These are phyloP conservation scores for Ramularia collo-cygni DNA, from an alignment of 2,329 filamentous ascomycete species.

Conservation along the genomic window DNA sequence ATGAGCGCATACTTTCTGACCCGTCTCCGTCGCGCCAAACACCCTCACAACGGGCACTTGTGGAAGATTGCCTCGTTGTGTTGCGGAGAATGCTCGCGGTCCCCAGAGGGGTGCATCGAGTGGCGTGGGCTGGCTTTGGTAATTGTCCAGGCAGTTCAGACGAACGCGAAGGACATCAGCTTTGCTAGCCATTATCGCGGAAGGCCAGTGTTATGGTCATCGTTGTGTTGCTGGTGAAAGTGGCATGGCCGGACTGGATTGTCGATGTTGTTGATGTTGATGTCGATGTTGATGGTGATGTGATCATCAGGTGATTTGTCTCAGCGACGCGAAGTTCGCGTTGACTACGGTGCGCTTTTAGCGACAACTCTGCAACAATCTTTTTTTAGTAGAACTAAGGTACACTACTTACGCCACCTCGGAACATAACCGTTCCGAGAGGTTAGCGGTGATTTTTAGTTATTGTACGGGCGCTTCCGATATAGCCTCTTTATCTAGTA, in stretches of 20 bases:
- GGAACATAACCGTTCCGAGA: no score
- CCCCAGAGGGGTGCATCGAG: slow-evolving; percentile 67
- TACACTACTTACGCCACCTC: no score
- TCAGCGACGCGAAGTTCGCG: no score
- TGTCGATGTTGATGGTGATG: neutral
- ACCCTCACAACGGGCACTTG: slow-evolving; percentile 80
- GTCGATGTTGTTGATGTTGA: neutral
- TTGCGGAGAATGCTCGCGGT: slow-evolving; percentile 50
- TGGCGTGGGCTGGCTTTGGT: slow-evolving; percentile 70
- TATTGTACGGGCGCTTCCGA: no score
- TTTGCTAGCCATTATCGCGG: slow-evolving; percentile 25
- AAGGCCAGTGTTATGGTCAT: slow-evolving; percentile 20
- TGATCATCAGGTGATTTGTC: neutral
- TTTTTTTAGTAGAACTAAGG: no score
- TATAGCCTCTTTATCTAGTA: no score
- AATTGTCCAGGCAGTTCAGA: slow-evolving; percentile 93
- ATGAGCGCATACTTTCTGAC: slow-evolving; percentile 93
- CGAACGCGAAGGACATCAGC: slow-evolving; percentile 65
- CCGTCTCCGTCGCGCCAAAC: slow-evolving; percentile 88
- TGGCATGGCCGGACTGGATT: neutral
- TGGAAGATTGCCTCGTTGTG: slow-evolving; percentile 53
- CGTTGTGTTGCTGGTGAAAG: slow-evolving; percentile 6
- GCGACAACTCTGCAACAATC: no score
- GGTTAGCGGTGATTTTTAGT: no score
- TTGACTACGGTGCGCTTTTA: no score